Evolutionary conservation across 768 basidiomycete species (phyloP).

Genomic region (Neoboletus subvelutipes): DNA sequence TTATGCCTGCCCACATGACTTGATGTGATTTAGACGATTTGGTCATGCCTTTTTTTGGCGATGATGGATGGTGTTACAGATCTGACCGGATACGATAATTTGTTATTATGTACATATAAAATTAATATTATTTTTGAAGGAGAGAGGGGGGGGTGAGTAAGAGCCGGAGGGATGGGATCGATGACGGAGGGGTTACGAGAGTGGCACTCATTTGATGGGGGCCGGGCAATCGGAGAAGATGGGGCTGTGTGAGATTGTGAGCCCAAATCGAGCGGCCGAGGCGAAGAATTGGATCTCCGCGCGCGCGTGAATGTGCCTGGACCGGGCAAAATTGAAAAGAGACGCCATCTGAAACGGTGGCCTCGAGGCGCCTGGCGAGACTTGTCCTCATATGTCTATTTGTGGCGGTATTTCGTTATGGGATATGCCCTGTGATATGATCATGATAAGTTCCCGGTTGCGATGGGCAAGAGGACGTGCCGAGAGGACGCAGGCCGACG

Average conservation of each 20-base stretch:
- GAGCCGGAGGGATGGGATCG: constrained; percentile 3
- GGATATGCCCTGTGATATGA: constrained; percentile 8
- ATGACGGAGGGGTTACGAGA: constrained; percentile 25
- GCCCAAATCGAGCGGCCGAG: constrained; percentile 23
- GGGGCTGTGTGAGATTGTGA: constrained; percentile 26
- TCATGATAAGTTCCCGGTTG: constrained; percentile 27
- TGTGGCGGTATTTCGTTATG: constrained; percentile 20
- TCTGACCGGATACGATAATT: constrained; percentile 10
- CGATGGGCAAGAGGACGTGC: constrained; percentile 5
- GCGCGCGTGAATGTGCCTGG: constrained; percentile 27
- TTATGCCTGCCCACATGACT: constrained; percentile 32
- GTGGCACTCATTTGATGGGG: constrained; percentile 14
- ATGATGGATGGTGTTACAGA: constrained; percentile 8
- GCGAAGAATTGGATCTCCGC: constrained; percentile 24
- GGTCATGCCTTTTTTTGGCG: neutral
- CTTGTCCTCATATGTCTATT: constrained; percentile 25
- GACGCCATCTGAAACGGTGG: constrained; percentile 31
- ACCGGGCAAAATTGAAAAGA: constrained; percentile 24
- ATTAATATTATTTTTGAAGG: constrained; percentile 4
- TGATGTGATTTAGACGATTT: constrained; percentile 17
- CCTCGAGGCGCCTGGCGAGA: constrained; percentile 22
- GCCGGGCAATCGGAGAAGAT: constrained; percentile 11
- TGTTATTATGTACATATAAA: constrained; percentile 15
- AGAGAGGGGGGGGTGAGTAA: neutral
- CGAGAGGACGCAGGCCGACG: neutral